phyloP scores from a whole-genome alignment of 495 filamentous ascomycete species.

The Hyaloscypha hepaticicola region DNA sequence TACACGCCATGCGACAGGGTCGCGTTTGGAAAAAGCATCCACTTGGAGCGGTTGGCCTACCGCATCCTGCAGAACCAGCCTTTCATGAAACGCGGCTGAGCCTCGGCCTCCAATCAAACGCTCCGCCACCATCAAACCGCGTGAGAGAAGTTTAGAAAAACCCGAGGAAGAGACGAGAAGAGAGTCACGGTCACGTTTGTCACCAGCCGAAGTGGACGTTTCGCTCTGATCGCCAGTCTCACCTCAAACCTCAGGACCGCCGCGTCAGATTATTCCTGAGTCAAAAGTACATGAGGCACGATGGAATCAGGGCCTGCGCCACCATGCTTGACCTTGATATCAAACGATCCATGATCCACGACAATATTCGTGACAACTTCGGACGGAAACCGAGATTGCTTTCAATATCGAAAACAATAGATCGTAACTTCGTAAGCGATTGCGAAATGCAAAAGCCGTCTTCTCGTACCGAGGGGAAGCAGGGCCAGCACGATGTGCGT shows the following conservation, averaged over 20 bases:
- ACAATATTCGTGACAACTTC: neutral
- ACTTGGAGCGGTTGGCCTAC: slow-evolving; percentile 13
- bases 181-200: slow-evolving; percentile 27
- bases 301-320: slow-evolving; percentile 11
- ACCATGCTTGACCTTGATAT: neutral
- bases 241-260: neutral
- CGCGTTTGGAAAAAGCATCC: slow-evolving; percentile 27
- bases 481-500: slow-evolving; percentile 15
- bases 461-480: neutral
- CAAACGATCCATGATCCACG: slow-evolving; percentile 2
- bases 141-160: slow-evolving; percentile 14
- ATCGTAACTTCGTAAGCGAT: neutral
- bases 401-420: slow-evolving; percentile 8
- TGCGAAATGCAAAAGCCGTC: neutral
- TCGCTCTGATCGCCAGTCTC: slow-evolving; percentile 7
- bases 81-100: slow-evolving; percentile 27
- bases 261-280: slow-evolving; percentile 14
- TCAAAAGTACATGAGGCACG: slow-evolving; percentile 6
- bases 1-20: slow-evolving; percentile 27
- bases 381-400: slow-evolving; percentile 9
- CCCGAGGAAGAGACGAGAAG: neutral
- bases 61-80: slow-evolving; percentile 1
- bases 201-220: slow-evolving; percentile 8
- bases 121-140: slow-evolving; percentile 16
- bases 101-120: slow-evolving; percentile 23